phyloP scores from a whole-genome alignment of 148 eudicot genomes.

The Silene conica region DNA sequence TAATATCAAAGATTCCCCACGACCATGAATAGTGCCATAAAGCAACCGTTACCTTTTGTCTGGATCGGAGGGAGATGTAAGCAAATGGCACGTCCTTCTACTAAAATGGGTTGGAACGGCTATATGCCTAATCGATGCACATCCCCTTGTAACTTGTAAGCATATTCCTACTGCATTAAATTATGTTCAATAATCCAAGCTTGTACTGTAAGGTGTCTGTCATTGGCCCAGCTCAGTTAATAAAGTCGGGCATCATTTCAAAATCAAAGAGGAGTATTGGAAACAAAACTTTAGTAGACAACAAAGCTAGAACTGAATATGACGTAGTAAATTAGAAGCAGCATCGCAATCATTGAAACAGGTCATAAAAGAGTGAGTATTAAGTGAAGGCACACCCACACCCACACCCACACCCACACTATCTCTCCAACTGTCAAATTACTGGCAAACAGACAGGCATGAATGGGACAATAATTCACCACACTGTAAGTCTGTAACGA shows the following conservation, averaged over 20 bases:
- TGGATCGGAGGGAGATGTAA: too few species aligned
- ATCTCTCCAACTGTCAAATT: constrained; percentile 9
- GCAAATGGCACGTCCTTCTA: too few species aligned
- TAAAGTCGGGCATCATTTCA: constrained; percentile 17
- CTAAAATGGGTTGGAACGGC: too few species aligned
- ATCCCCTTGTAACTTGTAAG: too few species aligned
- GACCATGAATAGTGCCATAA: too few species aligned
- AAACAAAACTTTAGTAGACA: not conserved
- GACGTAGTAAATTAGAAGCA: constrained; percentile 8
- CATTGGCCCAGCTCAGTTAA: not conserved
- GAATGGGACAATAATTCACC: constrained; percentile 7
- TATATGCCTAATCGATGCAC: too few species aligned
- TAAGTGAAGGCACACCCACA: constrained; percentile 30
- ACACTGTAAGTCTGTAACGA: too few species aligned
- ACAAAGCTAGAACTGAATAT: constrained; percentile 8
- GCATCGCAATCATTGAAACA: constrained; percentile 24
- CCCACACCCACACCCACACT: constrained; percentile 3
- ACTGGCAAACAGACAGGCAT: constrained; percentile 19
- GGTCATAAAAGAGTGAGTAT: constrained; percentile 12
- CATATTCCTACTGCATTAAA: too few species aligned
- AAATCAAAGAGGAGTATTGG: constrained; percentile 11
- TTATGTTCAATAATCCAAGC: too few species aligned
- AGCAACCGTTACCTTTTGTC: too few species aligned
- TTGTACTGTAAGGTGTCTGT: too few species aligned
- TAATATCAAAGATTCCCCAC: too few species aligned